Evolutionary conservation across 116 monocot genomes (phyloP), one percentile per base, ranked within the genome.

Genomic region (Papilionanthe hybrid): DNA sequence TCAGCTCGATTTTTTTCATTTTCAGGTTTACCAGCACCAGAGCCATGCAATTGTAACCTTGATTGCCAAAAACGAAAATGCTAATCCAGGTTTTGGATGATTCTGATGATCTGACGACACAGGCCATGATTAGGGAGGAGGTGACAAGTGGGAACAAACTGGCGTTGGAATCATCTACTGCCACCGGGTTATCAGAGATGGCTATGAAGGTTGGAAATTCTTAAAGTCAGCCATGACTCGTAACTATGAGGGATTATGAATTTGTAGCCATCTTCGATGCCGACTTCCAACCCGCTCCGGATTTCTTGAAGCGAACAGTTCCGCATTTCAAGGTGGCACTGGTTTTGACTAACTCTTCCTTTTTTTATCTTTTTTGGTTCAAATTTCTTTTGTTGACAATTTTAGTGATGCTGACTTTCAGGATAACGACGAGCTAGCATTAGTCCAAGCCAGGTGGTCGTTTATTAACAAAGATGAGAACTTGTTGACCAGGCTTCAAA

Each of bases 191-290:
- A 42, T 86, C n/a, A 88, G 95, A 47, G 89, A 86, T 2, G 95
- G 95, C 25, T 95, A 95, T 41, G n/a, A 95, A 95, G 78, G 95
- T 93, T 4, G 95, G 95, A 44, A 95, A 95, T 77, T n/a, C n/a
- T 86, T 95, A 10, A 91, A 93, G 43, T 89, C 95, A 32, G 95
- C 93, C 43, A 95, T 95, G 95, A 79, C 68, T 67, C 93, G 95
- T 78, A 91, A 89, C 53, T 93, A 95, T 95, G 28, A 91, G 85
- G 65, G 82, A 91, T 20, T 95, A 91, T 56, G 93, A 95, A 72
- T 95, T 95, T 79, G 95, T 95, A 9, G 88, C 95, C 45, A 95
- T 95, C 56, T 95, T 95, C 69, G 95, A 95, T 82, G 95, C 95
- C 1, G 93, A 95, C 75, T 95, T 95, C 90, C 88, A 88, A 55